Base-by-base conservation (phyloP, 2,329 filamentous ascomycete genomes). In the Parastagonospora nodorum region DNA sequence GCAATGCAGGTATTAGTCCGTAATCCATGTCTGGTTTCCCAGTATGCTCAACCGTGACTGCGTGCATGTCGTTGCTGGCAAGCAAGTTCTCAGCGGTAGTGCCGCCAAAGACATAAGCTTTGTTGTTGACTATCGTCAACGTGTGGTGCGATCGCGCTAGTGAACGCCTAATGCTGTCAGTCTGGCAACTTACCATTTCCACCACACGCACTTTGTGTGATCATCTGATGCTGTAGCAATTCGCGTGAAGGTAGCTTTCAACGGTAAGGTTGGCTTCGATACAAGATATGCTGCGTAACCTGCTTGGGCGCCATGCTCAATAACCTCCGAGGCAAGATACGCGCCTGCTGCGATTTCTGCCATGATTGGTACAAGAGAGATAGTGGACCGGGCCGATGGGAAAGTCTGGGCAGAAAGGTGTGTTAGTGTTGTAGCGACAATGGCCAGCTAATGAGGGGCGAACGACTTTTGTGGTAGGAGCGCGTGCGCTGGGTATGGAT, bases 51-150 rank as follows among this genome's bases (percentile, higher is more conserved):
- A 69, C 67, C 5, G 72, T 74, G 31, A 78, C 54, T 2, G 68
- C 65, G 45, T 78, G 77, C 1, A 78, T 66, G 11, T 79, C 76
- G 42, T 73, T 78, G 47, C 70, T 73, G 4, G 75, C 74, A 11
- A 77, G 51, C 24, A 67, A 60, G n/a, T 67, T 67, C 6, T 65
- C 60, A 1, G 65, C 54, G 19, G 69, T 74, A 31, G 71, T 65
- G 40, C 77, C 77, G 32, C 77, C 77, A 48, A 78, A 78, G 19
- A 79, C 71, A 55, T 76, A 78, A 5, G 76, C 75, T 54, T 75
- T 77, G 57, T 76, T 72, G 33, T 66, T 58, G 29, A 78, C 60
- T 1, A 76, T 63, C 1, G 71, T 76, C 16, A 78, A 45, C 5
- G 71, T 74, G 49, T 78, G 75, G 42, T 74, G 70, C n/a, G 66